These are phyloP conservation scores for Solanum arcanum DNA, from an alignment of 257 asterid genomes.

Conservation along the genomic window DNA sequence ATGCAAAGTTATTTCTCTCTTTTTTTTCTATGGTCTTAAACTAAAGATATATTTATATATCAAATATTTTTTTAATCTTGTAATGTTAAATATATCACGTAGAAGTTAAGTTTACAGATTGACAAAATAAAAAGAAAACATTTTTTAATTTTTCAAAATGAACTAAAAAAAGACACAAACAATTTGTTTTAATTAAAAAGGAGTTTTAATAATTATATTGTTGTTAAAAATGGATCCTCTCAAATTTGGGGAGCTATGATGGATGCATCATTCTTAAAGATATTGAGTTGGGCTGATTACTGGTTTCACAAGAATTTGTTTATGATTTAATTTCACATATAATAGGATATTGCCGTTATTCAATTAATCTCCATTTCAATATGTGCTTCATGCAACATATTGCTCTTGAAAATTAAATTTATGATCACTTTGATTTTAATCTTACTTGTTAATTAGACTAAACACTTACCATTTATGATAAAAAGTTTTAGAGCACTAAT, in stretches of 20 bases:
- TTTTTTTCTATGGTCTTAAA: too few relatives aligned
- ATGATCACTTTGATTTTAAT: too few relatives aligned
- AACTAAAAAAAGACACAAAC: background rate
- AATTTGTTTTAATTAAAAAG: too few relatives aligned
- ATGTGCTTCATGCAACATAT: background rate
- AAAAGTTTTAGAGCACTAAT: too few relatives aligned
- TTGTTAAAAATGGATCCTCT: background rate
- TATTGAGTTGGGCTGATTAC: background rate
- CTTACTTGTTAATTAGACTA: background rate
- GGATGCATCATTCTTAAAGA: too few relatives aligned
- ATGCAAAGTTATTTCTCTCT: background rate
- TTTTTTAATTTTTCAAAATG: too few relatives aligned
- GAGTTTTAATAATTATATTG: background rate
- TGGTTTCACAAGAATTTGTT: background rate
- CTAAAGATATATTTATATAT: too few relatives aligned
- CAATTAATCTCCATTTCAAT: background rate
- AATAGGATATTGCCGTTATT: background rate
- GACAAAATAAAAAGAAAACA: rapidly evolving
- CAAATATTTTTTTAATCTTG: too few relatives aligned
- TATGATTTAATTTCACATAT: background rate
- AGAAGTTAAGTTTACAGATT: too few relatives aligned
- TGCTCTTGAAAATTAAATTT: background rate
- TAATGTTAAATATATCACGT: background rate
- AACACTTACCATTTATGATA: too few relatives aligned
- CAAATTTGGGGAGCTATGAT: too few relatives aligned